phyloP scores from a whole-genome alignment of 2,329 filamentous ascomycete genomes.

The Pseudogymnoascus sp. region DNA sequence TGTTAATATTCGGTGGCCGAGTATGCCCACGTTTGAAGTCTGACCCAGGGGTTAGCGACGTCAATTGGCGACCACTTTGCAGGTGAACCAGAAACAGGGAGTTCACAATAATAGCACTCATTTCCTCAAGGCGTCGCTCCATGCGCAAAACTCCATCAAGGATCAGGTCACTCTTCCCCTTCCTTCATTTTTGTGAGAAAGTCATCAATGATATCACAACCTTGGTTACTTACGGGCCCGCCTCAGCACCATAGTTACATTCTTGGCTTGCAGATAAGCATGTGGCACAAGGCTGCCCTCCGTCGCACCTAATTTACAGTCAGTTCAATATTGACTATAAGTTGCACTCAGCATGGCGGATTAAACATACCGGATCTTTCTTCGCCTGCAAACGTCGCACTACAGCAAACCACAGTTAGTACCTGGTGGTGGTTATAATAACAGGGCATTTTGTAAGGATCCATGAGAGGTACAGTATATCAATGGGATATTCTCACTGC shows the following conservation, averaged over 20 bases:
- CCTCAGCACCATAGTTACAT: conserved; percentile 27
- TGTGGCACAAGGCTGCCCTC: conserved; percentile 36
- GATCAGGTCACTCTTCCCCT: conserved; percentile 45
- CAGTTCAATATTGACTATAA: not conserved
- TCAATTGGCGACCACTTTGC: not conserved
- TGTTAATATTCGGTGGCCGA: not conserved
- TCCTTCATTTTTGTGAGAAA: conserved; percentile 28
- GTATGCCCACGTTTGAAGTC: not conserved
- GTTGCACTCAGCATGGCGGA: conserved; percentile 1
- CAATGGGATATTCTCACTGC: not conserved
- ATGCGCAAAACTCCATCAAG: conserved; percentile 43
- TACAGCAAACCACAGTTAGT: conserved; percentile 17
- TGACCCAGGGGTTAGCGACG: not conserved
- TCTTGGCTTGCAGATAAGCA: conserved; percentile 20
- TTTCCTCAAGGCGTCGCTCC: conserved; percentile 39
- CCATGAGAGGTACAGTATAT: not conserved
- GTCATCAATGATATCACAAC: conserved; percentile 18
- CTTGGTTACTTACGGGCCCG: conserved; percentile 22
- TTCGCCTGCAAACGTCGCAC: conserved; percentile 41
- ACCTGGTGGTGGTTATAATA: not conserved
- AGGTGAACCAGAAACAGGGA: not conserved
- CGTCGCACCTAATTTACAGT: conserved; percentile 37
- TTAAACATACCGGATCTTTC: conserved; percentile 38
- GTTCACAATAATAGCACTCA: conserved; percentile 36
- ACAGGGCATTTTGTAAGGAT: not conserved